These are phyloP conservation scores for Suillus paluster DNA, from an alignment of 768 basidiomycete genomes.

Conservation along the genomic window DNA sequence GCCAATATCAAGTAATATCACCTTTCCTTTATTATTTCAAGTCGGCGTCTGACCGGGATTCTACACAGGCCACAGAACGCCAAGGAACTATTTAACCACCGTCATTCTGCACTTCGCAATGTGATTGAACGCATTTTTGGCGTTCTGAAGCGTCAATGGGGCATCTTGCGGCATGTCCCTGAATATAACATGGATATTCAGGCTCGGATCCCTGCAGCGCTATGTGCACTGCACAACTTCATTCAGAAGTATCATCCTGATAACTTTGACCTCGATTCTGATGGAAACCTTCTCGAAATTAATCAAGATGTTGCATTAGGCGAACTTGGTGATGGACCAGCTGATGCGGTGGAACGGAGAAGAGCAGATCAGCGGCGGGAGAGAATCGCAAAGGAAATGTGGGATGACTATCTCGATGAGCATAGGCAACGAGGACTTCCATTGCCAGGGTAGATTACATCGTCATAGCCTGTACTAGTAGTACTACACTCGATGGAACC, in stretches of 20 bases:
- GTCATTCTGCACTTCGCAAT: neutral
- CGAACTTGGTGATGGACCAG: conserved; percentile 5
- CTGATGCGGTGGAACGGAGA: conserved; percentile 7
- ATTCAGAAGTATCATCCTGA: conserved; percentile 1
- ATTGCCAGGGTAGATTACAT: no score
- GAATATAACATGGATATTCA: conserved; percentile 23
- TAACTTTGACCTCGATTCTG: neutral
- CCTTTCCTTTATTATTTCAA: no score
- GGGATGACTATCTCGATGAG: no score
- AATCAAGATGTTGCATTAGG: no score
- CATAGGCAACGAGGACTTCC: no score
- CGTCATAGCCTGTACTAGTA: no score
- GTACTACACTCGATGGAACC: no score
- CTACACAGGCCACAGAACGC: neutral
- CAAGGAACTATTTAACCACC: conserved; percentile 6
- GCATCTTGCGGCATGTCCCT: conserved; percentile 10
- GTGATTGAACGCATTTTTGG: conserved; percentile 6
- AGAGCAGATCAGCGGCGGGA: conserved; percentile 3
- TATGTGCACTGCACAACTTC: conserved; percentile 31
- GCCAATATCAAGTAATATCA: neutral
- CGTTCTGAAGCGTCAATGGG: conserved; percentile 22
- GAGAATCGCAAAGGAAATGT: neutral
- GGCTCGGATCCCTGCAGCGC: conserved; percentile 22
- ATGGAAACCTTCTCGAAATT: no score
- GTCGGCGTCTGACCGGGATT: no score